A percentile compares a stretch with the other conserved stretches of the same genome.
phyloP scores from a whole-genome alignment of 352 stramenopile species.

The Globisporangium alternatum region DNA sequence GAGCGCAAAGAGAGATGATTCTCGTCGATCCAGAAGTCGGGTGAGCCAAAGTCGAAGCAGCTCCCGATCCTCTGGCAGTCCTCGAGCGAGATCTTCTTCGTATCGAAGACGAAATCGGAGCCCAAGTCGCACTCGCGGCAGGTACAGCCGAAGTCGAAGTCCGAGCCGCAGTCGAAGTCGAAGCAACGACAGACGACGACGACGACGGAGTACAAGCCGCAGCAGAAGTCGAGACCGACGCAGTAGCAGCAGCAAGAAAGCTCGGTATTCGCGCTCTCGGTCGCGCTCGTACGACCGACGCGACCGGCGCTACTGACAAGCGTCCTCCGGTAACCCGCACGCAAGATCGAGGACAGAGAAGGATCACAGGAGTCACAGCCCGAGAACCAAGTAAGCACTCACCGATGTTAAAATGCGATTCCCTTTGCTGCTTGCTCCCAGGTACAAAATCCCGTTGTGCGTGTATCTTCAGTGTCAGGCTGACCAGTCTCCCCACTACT shows the following conservation, averaged over 20 bases:
- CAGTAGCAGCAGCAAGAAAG: conserved; percentile 1
- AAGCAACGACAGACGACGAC: conserved; percentile 20
- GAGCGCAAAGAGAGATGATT: background rate
- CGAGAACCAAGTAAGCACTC: background rate
- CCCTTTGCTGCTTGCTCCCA: conserved; percentile 1
- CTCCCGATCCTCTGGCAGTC: conserved; percentile 1
- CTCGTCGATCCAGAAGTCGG: background rate
- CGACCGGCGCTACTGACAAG: conserved; percentile 17
- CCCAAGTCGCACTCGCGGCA: conserved; percentile 8
- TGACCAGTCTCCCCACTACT: conserved; percentile 7
- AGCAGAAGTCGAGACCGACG: conserved; percentile 2
- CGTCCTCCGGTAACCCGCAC: background rate
- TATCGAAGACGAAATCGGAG: conserved; percentile 2
- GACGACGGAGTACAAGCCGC: conserved; percentile 12
- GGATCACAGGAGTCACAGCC: background rate
- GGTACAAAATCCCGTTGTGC: conserved; percentile 13
- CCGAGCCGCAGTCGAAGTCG: conserved; percentile 25
- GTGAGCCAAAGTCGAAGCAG: background rate
- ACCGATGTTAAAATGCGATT: conserved; percentile 1
- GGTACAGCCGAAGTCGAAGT: conserved; percentile 19
- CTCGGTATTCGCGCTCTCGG: conserved; percentile 24
- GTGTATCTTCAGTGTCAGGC: conserved; percentile 13
- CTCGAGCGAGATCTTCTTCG: conserved; percentile 5
- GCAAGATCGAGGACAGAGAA: background rate
- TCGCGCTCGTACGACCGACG: conserved; percentile 24